Evolutionary conservation across 129 eudicot species (phyloP), one percentile per base, ranked within the genome.

Genomic region (Flaveria linearis): DNA sequence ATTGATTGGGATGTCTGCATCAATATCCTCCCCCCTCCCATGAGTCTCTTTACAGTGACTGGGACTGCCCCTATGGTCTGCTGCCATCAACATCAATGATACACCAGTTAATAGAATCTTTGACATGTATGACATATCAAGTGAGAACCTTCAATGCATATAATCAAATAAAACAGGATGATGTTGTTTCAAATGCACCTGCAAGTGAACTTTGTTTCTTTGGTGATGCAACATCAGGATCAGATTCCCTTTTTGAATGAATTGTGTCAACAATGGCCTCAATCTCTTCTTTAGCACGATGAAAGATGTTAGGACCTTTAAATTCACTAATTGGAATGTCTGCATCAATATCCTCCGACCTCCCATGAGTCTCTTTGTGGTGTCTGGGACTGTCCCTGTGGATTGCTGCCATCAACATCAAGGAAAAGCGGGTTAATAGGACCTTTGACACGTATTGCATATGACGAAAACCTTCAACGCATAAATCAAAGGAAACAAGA

Each of bases 231-330:
- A 75, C 52, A 13, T 71, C 47, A 28, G 56, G 17, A 3, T 84
- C 82, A 66, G 79, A 69, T 23, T 78, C 88, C 81, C 81, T 91
- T 86, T 84, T 89, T 0, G 92, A 85, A 45, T 85, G 92, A 51
- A 91, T 85, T 36, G 91, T 68, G 62, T 87, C 78, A 56, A 87
- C 73, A 60, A 89, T 72, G 61, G 97, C 96, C 68, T 91, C 96
- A 10, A 91, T 74, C 83, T 91, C 97, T 82, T 91, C 97, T 77
- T 87, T 89, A 53, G 95, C 96, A 47, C 97, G 84, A 41, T 89
- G 86, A 71, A 91, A 85, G 25, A 91, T 85, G 50, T 69, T 89
- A 1, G 97, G 97, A 33, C 90, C 96, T 85, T 78, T 89, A 15
- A 91, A 83, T 57, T 89, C 97, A 68, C 76, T 78, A 23, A 85